phyloP scores from a whole-genome alignment of 129 eudicot species.

The Glebionis coronaria region DNA sequence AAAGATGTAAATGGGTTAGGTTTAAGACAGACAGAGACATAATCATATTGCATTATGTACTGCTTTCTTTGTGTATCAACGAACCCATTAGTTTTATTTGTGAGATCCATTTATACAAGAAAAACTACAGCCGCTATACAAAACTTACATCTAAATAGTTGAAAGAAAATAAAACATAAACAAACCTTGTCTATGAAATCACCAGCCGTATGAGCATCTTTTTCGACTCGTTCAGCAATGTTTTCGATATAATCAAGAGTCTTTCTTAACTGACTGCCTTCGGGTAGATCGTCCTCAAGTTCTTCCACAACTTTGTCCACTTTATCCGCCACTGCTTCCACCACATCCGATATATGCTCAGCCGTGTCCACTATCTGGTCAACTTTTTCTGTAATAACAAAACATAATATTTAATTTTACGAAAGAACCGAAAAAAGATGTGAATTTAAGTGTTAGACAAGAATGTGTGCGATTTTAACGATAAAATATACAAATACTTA shows the following conservation, averaged over 20 bases:
- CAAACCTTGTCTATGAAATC: conserved; percentile 51
- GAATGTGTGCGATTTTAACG: background rate
- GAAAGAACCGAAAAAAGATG: background rate
- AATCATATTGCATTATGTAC: no score
- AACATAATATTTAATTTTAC: background rate
- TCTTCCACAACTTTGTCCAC: conserved; percentile 60
- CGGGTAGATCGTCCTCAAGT: conserved; percentile 39
- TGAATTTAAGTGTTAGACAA: no score
- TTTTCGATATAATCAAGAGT: conserved; percentile 37
- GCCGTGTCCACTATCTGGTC: conserved; percentile 32
- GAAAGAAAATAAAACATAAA: background rate
- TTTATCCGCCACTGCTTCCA: conserved; percentile 50
- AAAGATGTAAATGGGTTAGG: background rate
- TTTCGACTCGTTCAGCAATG: conserved; percentile 39
- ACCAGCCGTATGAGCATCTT: conserved; percentile 39
- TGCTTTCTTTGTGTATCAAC: background rate
- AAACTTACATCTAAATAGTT: background rate
- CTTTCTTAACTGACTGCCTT: conserved; percentile 36
- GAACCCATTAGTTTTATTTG: background rate
- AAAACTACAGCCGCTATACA: background rate
- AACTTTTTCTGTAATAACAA: conserved; percentile 19
- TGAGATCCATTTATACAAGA: background rate
- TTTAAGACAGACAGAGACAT: background rate
- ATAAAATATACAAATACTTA: conserved; percentile 26
- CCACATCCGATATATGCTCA: conserved; percentile 39